Percentiles rank a stretch among this genome's conserved stretches.
Evolutionary conservation across 192 early-diverging fungal genomes (phyloP).

Genomic region (Coemansia sp.): DNA sequence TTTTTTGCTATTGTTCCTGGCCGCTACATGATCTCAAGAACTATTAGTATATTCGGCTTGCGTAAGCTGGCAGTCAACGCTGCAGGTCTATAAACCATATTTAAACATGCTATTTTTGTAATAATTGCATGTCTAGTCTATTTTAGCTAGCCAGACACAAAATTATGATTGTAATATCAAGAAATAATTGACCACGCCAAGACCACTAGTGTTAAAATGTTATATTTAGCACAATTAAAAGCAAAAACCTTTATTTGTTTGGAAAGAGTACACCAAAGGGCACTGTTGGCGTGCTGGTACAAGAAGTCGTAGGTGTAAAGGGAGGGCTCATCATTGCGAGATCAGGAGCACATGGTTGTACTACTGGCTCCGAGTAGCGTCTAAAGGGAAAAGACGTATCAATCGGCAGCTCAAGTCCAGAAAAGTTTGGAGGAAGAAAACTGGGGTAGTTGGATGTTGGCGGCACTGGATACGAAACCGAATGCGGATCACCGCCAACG

Average conservation of each 20-base stretch:
- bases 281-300: background rate
- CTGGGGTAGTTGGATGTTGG: background rate
- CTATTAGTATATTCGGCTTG: background rate
- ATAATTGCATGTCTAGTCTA: background rate
- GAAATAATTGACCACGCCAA: too few relatives aligned
- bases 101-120: background rate
- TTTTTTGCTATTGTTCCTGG: background rate
- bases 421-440: background rate
- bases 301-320: background rate
- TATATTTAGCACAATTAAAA: too few relatives aligned
- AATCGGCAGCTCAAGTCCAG: background rate
- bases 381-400: background rate
- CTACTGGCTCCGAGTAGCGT: background rate
- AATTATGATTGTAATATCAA: too few relatives aligned
- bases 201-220: too few relatives aligned
- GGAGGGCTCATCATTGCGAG: background rate
- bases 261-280: background rate
- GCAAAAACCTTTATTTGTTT: too few relatives aligned
- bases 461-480: too few relatives aligned
- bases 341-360: background rate
- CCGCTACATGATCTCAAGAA: background rate
- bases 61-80: background rate
- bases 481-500: background rate
- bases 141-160: background rate
- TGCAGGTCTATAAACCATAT: background rate